A percentile compares a stretch with the other conserved stretches of the same genome.
These are phyloP conservation scores for Xylaria sp. DNA, from an alignment of 2,329 filamentous ascomycete species.

Conservation along the genomic window DNA sequence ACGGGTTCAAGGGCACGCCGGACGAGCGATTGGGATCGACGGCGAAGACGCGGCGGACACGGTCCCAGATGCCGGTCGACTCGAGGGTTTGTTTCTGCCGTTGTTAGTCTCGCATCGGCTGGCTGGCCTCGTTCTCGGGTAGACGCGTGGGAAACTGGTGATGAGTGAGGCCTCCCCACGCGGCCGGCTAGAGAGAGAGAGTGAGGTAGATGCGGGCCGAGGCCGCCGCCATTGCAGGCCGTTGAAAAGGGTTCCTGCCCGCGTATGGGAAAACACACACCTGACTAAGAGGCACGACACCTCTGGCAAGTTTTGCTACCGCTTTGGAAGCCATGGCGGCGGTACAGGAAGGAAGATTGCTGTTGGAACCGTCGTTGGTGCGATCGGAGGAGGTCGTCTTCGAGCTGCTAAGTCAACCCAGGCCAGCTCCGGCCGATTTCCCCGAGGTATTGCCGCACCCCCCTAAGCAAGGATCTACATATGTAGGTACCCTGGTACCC, in stretches of 20 bases:
- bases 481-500: neutral
- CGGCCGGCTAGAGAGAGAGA: neutral
- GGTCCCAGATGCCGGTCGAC: conserved; percentile 88
- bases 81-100: conserved; percentile 94
- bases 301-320: conserved; percentile 65
- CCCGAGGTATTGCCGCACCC: conserved; percentile 42
- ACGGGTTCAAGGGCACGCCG: conserved; percentile 90
- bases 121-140: neutral
- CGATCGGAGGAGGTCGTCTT: conserved; percentile 41
- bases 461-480: neutral
- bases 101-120: conserved; percentile 33
- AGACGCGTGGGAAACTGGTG: neutral
- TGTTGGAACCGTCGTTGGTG: conserved; percentile 36
- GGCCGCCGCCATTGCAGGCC: neutral
- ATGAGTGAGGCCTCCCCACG: conserved; percentile 1
- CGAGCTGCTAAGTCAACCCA: conserved; percentile 23
- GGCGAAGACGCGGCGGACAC: conserved; percentile 79
- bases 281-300: conserved; percentile 67
- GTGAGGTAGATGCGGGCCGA: neutral
- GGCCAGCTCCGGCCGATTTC: conserved; percentile 26
- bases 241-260: conserved; percentile 20
- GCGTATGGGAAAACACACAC: conserved; percentile 55
- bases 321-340: conserved; percentile 71
- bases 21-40: conserved; percentile 90
- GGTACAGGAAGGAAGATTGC: conserved; percentile 43